These are phyloP conservation scores for Dendrobium chrysotoxum DNA, from an alignment of 106 monocot species.

Conservation along the genomic window DNA sequence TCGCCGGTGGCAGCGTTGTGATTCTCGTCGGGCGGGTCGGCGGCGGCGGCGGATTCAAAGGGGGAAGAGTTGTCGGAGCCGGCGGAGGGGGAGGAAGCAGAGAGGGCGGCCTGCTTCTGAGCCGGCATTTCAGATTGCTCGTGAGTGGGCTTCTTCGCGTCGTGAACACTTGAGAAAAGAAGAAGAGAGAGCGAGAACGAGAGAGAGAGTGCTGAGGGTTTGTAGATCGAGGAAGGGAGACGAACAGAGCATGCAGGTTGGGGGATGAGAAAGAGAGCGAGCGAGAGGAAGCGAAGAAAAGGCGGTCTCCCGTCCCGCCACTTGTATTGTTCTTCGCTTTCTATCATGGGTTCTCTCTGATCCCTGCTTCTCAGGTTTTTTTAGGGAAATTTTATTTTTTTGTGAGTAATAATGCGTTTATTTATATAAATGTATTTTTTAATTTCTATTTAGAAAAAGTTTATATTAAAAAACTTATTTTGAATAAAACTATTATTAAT, in stretches of 20 bases:
- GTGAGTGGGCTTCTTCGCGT: background rate
- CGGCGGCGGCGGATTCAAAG: background rate
- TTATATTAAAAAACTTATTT: too few species aligned
- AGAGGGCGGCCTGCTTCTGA: constrained; percentile 8
- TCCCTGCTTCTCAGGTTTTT: too few species aligned
- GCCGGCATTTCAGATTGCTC: constrained; percentile 3
- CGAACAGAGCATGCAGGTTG: background rate
- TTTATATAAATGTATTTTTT: too few species aligned
- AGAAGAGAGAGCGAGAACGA: too few species aligned
- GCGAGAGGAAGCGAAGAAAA: background rate
- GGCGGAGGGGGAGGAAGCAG: background rate
- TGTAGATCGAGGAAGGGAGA: background rate
- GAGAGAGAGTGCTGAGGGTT: background rate
- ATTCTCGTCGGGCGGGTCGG: background rate
- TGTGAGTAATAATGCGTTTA: too few species aligned
- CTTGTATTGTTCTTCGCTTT: background rate
- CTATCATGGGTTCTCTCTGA: background rate
- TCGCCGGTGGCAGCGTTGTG: background rate
- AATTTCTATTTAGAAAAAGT: too few species aligned
- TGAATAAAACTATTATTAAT: too few species aligned
- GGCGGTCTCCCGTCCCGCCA: background rate
- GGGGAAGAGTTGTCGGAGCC: background rate
- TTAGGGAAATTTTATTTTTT: too few species aligned
- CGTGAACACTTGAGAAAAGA: background rate
- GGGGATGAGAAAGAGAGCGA: background rate